phyloP scores from a whole-genome alignment of 2,329 filamentous ascomycete species.

The Trichoderma koningii region DNA sequence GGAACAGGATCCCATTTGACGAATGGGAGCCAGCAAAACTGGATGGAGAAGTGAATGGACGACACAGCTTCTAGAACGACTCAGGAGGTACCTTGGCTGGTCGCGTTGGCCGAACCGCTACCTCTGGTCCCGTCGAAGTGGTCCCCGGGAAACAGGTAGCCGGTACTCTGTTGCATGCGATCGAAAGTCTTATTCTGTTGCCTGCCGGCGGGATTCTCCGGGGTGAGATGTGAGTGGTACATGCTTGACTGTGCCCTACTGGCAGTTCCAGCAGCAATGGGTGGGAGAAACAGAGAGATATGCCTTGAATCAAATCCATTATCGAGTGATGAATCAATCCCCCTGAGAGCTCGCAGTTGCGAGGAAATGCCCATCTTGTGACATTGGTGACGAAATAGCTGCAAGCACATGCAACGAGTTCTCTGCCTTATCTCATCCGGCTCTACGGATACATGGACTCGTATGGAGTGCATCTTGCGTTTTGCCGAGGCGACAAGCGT shows the following conservation, averaged over 20 bases:
- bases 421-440: neutral
- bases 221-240: too few species aligned
- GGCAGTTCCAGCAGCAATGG: too few species aligned
- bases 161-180: constrained; percentile 5
- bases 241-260: too few species aligned
- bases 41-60: neutral
- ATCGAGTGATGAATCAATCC: too few species aligned
- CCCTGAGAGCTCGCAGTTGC: too few species aligned
- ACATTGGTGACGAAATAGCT: too few species aligned
- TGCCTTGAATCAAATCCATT: too few species aligned
- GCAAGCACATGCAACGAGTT: too few species aligned
- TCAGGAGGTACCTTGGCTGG: neutral
- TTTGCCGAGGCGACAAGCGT: too few species aligned
- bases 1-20: neutral
- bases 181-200: neutral
- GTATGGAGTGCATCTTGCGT: neutral
- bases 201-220: neutral
- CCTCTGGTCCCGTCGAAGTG: neutral
- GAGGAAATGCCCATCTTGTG: too few species aligned
- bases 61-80: constrained; percentile 6
- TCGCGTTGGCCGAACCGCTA: constrained; percentile 1
- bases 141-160: constrained; percentile 3
- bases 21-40: too few species aligned
- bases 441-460: neutral
- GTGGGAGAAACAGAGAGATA: too few species aligned